Conservation (phyloP, 73 alveolate genomes). For the Uronychia setigera region DNA sequence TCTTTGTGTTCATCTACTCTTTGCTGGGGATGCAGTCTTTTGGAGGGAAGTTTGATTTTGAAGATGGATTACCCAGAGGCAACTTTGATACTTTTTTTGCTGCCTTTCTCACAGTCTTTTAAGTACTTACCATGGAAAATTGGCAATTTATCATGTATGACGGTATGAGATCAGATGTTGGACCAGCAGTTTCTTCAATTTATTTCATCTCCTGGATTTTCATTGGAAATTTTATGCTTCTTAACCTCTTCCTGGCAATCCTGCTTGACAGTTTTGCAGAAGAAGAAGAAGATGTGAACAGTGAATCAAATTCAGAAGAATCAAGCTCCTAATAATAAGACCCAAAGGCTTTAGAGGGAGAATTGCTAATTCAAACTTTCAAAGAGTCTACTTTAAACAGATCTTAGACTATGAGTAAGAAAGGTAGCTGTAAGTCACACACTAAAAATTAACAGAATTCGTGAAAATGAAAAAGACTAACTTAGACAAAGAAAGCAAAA, state of each 20-base stretch:
- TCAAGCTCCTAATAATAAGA: not conserved
- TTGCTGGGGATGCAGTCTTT: conserved; percentile 50
- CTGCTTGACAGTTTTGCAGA: conserved; percentile 40
- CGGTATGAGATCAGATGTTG: conserved; percentile 27
- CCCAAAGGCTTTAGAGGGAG: not conserved
- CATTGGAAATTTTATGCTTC: conserved; percentile 52
- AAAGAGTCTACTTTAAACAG: not conserved
- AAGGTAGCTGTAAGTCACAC: not conserved
- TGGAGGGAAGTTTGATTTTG: conserved; percentile 39
- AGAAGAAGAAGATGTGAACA: conserved; percentile 43
- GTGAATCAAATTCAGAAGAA: not conserved
- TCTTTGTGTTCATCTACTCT: conserved; percentile 50
- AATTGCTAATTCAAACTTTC: not conserved
- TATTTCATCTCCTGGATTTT: conserved; percentile 52
- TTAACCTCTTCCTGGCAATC: conserved; percentile 58
- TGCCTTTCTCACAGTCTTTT: conserved; percentile 20
- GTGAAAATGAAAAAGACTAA: conserved; percentile 24
- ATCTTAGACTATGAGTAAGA: not conserved
- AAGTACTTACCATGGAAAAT: conserved; percentile 66
- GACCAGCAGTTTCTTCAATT: conserved; percentile 7
- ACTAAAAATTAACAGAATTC: conserved; percentile 5
- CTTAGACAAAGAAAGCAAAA: conserved; percentile 2
- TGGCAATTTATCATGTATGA: conserved; percentile 62
- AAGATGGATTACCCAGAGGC: conserved; percentile 14
- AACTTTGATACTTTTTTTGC: conserved; percentile 32